Conservation (phyloP, 306 rosid genomes). For the Elaeagnus macrophylla region DNA sequence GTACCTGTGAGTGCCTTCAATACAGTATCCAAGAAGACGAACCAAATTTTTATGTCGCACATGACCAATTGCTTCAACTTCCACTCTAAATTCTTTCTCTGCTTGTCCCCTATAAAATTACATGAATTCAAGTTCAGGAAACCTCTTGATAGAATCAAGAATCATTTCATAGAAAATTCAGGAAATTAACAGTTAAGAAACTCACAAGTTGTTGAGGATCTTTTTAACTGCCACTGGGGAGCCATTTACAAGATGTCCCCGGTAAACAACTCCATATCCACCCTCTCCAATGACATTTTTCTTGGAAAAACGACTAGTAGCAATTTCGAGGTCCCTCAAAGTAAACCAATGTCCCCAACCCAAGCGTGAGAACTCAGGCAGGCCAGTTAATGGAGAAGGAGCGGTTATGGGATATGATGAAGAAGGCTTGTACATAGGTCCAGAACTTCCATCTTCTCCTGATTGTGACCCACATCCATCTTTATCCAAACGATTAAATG, state of each 20-base stretch:
- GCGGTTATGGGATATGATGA: constrained; percentile 61
- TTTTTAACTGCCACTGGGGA: constrained; percentile 85
- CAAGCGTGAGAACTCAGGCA: constrained; percentile 85
- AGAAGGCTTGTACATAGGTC: constrained; percentile 48
- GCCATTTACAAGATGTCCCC: constrained; percentile 76
- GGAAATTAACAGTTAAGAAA: constrained; percentile 16
- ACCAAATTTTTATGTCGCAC: constrained; percentile 94
- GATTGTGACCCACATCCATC: constrained; percentile 56
- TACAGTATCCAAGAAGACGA: constrained; percentile 84
- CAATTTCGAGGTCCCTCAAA: constrained; percentile 79
- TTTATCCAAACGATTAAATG: constrained; percentile 52
- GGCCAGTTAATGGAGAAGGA: constrained; percentile 73
- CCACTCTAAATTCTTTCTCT: constrained; percentile 86
- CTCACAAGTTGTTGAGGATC: constrained; percentile 91
- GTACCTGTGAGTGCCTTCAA: constrained; percentile 90
- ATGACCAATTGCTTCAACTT: constrained; percentile 96
- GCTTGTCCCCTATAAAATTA: constrained; percentile 69
- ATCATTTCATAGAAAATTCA: constrained; percentile 7
- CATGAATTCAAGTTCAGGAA: constrained; percentile 16
- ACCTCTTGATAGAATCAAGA: constrained; percentile 15
- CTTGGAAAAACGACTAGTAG: constrained; percentile 68
- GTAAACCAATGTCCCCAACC: constrained; percentile 99
- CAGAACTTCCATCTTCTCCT: constrained; percentile 80
- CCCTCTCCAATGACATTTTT: constrained; percentile 87
- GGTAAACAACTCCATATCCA: constrained; percentile 89